Percentiles rank a stretch among this genome's conserved stretches.
Conservation (phyloP, 768 basidiomycete species). For the Boletus speciosus region DNA sequence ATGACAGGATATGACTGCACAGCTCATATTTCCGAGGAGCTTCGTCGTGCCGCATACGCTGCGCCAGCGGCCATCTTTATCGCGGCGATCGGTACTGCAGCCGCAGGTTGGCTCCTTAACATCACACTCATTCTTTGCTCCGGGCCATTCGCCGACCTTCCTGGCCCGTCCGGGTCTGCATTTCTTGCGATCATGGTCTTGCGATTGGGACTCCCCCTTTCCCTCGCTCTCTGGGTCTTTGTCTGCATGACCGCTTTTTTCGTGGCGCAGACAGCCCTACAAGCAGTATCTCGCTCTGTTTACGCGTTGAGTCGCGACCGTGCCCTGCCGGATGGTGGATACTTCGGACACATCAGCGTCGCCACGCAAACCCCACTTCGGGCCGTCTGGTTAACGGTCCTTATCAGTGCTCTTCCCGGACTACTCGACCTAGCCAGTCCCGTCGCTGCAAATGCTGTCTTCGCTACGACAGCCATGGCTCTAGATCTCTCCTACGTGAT, state of each 20-base stretch:
- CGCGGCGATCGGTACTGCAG: slow-evolving; percentile 43
- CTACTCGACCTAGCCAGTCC: slow-evolving; percentile 51
- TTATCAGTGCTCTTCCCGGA: slow-evolving; percentile 41
- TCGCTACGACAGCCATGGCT: slow-evolving; percentile 53
- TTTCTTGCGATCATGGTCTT: slow-evolving; percentile 56
- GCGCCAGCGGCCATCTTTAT: slow-evolving; percentile 44
- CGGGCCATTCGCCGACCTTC: slow-evolving; percentile 45
- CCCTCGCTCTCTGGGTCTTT: slow-evolving; percentile 54
- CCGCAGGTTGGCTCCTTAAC: slow-evolving; percentile 65
- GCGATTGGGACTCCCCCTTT: slow-evolving; percentile 48
- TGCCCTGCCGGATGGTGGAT: slow-evolving; percentile 55
- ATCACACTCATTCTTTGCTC: slow-evolving; percentile 60
- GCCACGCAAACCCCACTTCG: slow-evolving; percentile 53
- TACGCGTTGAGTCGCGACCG: slow-evolving; percentile 57
- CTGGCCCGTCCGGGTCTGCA: slow-evolving; percentile 51
- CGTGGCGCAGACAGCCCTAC: slow-evolving; percentile 47
- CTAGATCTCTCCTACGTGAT: slow-evolving; percentile 55
- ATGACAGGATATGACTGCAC: slow-evolving; percentile 36
- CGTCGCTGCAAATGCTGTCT: slow-evolving; percentile 53
- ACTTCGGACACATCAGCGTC: slow-evolving; percentile 47
- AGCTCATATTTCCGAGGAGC: slow-evolving; percentile 40
- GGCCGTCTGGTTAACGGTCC: slow-evolving; percentile 51
- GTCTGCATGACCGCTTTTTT: slow-evolving; percentile 64
- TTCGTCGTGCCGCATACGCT: slow-evolving; percentile 49
- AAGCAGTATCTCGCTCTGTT: slow-evolving; percentile 56